Evolutionary conservation across 306 rosid species (phyloP), one percentile per base, ranked within the genome.

Genomic region (Astragalus glycyphyllos): DNA sequence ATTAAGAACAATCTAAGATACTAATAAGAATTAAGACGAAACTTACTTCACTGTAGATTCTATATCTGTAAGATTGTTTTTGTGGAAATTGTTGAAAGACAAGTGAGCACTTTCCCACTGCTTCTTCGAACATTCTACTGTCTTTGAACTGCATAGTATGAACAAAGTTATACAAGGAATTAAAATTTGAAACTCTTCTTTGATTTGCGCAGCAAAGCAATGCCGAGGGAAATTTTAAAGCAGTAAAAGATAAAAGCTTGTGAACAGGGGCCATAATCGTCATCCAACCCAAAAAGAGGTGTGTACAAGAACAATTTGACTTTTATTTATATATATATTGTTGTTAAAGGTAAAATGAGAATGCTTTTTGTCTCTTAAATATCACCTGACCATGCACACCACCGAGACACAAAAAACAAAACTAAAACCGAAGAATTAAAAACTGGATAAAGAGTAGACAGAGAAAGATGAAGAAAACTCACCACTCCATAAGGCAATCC

Each of bases 1-100:
- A 14, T 47, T 45, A 37, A 11, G 57, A 75, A 65, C 11, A 23
- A 23, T 59, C 73, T 29, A 35, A 20, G 6, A 38, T 40, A 12
- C 41, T 5, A 51, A 68, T 58, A 4, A 74, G 63, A 34, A 51
- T 65, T 62, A 4, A 74, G 63, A 34, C 65, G 46, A 15, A 67
- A 84, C 92, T 88, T 71, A 93, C 98, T 76, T 85, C 54, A 90
- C 87, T 10, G 77, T 46, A 57, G 87, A 85, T 69, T 85, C 76
- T 4, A 86, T 85, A 69, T 85, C 87, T 37, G 87, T 71, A 46
- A 82, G 73, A 65, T 71, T 71, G 57, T 65, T 72, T 76, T 83
- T 68, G 63, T 77, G 83, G 65, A 86, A 78, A 66, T 56, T 79
- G 61, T 68, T 82, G 10, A 90, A 37, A 31, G 86, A 81, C 47